Base-by-base conservation (phyloP, 768 basidiomycete species). In the Strobilomyces dryophilus region DNA sequence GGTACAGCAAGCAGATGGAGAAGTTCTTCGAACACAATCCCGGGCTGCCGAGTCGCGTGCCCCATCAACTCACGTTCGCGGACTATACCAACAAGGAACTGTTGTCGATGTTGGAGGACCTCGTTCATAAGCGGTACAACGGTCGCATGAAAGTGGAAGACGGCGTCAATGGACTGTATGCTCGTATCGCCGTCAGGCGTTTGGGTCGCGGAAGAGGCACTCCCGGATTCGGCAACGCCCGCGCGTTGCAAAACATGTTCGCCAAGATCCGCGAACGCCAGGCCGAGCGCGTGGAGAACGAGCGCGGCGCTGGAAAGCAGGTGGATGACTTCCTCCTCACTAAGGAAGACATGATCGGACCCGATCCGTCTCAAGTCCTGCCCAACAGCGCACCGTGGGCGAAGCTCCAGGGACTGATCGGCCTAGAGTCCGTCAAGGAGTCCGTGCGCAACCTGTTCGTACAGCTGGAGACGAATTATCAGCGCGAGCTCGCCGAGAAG, bases 1-100 rank as follows among this genome's bases (percentile, higher is more conserved):
- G 86, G 5, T 88, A 88, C 63, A 78, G 71, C 63, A 82, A 79
- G 49, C 73, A 88, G 65, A 87, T 88, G 87, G 86, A 88, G 57
- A 80, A 76, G 41, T 88, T 88, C 69, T 87, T 88, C 54, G 85
- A 87, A 54, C 85, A 86, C 54, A 87, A 88, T 59, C 85, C 86
- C 3, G 86, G 86, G 2, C 64, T 88, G 12, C 67, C 69, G 8
- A 86, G 85, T 66, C 82, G 86, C n/a, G 81, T 88, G 9, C 87
- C 86, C 0, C 77, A 82, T 54, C 66, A 64, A 34, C 71, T 88
- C 31, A 69, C 79, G 12, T 87, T 88, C 57, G 65, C 68, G 1
- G 86, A 88, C 57, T 88, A 87, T 59, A 72, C 66, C 8, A 81
- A 87, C 47, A 56, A 62, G 1, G 82, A 87, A 53, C 69, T 87